Evolutionary conservation across 2,329 filamentous ascomycete species (phyloP).

Genomic region (Allantophomopsis cytisporea): DNA sequence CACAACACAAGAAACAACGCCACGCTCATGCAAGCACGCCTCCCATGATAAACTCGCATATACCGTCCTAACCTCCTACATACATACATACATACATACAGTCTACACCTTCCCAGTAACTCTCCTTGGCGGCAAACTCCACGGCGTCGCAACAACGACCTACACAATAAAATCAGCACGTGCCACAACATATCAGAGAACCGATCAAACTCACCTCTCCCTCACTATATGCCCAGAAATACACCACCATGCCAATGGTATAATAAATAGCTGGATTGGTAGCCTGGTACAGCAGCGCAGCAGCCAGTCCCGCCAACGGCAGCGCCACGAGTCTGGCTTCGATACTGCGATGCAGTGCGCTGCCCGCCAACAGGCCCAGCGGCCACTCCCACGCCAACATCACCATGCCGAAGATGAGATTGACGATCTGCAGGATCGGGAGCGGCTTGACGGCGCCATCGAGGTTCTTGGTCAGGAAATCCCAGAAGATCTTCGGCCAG

Average conservation of each 20-base stretch:
- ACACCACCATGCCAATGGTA: conserved; percentile 68
- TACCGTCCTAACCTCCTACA: no score
- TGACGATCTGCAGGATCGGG: conserved; percentile 83
- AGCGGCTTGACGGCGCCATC: conserved; percentile 75
- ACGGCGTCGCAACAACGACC: no score
- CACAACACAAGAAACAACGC: no score
- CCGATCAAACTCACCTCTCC: conserved; percentile 61
- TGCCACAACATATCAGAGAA: no score
- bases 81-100: no score
- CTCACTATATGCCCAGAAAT: conserved; percentile 96
- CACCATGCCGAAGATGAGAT: conserved; percentile 66
- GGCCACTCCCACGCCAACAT: conserved; percentile 90
- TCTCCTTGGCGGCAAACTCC: no score
- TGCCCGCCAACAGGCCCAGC: conserved; percentile 61
- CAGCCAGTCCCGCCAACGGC: conserved; percentile 62
- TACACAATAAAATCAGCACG: no score
- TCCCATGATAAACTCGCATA: no score
- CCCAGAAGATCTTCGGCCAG: conserved; percentile 99
- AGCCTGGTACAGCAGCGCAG: conserved; percentile 76
- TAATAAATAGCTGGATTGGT: conserved; percentile 93
- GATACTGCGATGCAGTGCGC: conserved; percentile 71
- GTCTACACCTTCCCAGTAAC: no score
- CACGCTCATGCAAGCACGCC: no score
- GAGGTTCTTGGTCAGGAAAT: conserved; percentile 84
- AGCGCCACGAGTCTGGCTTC: conserved; percentile 74